A percentile compares a stretch with the other conserved stretches of the same genome.
Conservation (phyloP, 441 rosid genomes). For the Arabidopsis lyrata region DNA sequence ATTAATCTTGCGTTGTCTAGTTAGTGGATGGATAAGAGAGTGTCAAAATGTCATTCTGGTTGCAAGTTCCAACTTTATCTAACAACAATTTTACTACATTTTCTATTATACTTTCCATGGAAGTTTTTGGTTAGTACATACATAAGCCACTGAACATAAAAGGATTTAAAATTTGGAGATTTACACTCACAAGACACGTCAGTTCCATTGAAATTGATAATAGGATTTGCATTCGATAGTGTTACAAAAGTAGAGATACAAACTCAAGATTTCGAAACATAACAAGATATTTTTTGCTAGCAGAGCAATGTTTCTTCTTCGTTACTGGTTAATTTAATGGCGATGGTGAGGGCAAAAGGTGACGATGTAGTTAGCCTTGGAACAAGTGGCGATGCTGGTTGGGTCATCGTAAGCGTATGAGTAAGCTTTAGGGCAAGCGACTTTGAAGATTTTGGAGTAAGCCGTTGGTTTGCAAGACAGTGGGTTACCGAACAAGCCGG, state of each 20-base stretch:
- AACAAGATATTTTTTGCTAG: constrained; percentile 9
- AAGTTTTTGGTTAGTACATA: not conserved
- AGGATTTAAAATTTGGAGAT: not conserved
- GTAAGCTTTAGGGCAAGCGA: constrained; percentile 92
- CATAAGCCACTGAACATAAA: not conserved
- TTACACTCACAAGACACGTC: not conserved
- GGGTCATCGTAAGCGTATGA: constrained; percentile 95
- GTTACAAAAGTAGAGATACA: constrained; percentile 25
- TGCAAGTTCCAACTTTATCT: not conserved
- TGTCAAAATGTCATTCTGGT: no score
- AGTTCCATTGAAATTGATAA: not conserved
- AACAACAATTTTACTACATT: no score
- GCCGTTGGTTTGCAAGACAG: constrained; percentile 89
- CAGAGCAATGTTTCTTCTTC: not conserved
- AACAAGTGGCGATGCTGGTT: constrained; percentile 86
- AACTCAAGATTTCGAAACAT: constrained; percentile 24
- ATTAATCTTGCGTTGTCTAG: not conserved
- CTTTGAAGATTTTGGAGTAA: constrained; percentile 85
- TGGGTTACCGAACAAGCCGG: constrained; percentile 79
- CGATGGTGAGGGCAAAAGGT: constrained; percentile 88
- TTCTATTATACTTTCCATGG: not conserved
- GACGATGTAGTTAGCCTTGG: constrained; percentile 70
- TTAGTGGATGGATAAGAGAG: not conserved
- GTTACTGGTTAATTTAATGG: constrained; percentile 17
- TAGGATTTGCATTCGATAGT: constrained; percentile 12